Percentiles rank a stretch among this genome's conserved stretches.
phyloP scores from a whole-genome alignment of 495 filamentous ascomycete genomes.

The Neurospora cerealis region DNA sequence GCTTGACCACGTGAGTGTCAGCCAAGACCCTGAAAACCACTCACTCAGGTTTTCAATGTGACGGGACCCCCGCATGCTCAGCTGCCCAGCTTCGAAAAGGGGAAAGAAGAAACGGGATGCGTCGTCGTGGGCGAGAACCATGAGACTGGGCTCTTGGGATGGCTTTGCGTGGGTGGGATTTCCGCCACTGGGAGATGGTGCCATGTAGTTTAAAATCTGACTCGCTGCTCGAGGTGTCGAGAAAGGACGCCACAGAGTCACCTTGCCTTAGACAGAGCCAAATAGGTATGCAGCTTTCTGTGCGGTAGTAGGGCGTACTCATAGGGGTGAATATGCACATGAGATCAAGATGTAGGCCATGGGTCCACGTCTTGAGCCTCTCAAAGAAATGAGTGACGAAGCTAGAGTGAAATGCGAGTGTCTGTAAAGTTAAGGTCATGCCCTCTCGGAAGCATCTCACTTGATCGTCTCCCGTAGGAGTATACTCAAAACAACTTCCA shows the following conservation, averaged over 20 bases:
- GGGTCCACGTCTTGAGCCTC: too few relatives aligned
- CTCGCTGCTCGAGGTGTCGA: not conserved
- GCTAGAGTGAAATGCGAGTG: not conserved
- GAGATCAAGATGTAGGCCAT: not conserved
- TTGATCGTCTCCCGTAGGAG: not conserved
- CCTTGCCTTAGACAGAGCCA: not conserved
- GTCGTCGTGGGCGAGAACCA: not conserved
- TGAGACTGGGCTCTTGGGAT: not conserved
- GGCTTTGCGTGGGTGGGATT: not conserved
- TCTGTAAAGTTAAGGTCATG: not conserved
- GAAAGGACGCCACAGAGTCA: not conserved
- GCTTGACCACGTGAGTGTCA: not conserved
- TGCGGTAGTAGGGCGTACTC: not conserved
- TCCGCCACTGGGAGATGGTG: not conserved
- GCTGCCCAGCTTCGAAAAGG: not conserved
- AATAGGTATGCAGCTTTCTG: not conserved
- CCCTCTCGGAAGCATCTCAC: not conserved
- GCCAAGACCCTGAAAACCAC: not conserved
- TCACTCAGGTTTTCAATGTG: not conserved
- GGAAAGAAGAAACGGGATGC: not conserved
- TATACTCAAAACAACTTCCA: not conserved
- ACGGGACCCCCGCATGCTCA: not conserved
- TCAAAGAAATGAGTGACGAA: too few relatives aligned
- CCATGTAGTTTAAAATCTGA: not conserved
- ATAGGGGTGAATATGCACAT: not conserved